Evolutionary conservation across 1,139 yeast genomes (phyloP).

Genomic region (Cylindricascospora bacillispora): DNA sequence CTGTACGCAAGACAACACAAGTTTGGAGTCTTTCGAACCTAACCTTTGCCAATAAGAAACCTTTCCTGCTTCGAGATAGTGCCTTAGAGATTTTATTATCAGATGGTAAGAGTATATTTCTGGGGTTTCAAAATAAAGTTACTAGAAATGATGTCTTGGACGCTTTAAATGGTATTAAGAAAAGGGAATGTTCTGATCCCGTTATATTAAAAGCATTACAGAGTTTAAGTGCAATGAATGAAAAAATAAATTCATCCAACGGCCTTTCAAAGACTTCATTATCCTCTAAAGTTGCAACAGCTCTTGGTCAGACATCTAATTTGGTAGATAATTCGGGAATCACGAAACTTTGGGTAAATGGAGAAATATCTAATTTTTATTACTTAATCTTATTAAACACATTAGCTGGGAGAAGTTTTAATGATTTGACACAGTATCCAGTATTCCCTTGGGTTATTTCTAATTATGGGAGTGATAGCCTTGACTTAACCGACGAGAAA

Average conservation of each 20-base stretch:
- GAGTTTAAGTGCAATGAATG: conserved; percentile 10
- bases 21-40: conserved; percentile 47
- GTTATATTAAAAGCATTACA: conserved; percentile 8
- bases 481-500: conserved; percentile 48
- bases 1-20: conserved; percentile 9
- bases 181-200: conserved; percentile 4
- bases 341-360: conserved; percentile 59
- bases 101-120: conserved; percentile 53
- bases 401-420: conserved; percentile 75
- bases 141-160: conserved; percentile 34
- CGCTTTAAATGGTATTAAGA: conserved; percentile 26
- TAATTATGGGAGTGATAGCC: conserved; percentile 53
- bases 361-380: conserved; percentile 69
- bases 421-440: conserved; percentile 80
- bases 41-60: conserved; percentile 55
- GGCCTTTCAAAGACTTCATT: conserved; percentile 24
- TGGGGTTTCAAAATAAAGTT: conserved; percentile 27
- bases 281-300: conserved; percentile 31
- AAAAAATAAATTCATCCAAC: conserved; percentile 19
- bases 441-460: conserved; percentile 85
- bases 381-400: conserved; percentile 70
- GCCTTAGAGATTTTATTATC: conserved; percentile 66
- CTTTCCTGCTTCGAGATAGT: conserved; percentile 61
- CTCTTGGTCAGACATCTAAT: conserved; percentile 26
- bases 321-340: conserved; percentile 33